These are phyloP conservation scores for Orbilia oligospora DNA, from an alignment of 2,329 filamentous ascomycete genomes.

Conservation along the genomic window DNA sequence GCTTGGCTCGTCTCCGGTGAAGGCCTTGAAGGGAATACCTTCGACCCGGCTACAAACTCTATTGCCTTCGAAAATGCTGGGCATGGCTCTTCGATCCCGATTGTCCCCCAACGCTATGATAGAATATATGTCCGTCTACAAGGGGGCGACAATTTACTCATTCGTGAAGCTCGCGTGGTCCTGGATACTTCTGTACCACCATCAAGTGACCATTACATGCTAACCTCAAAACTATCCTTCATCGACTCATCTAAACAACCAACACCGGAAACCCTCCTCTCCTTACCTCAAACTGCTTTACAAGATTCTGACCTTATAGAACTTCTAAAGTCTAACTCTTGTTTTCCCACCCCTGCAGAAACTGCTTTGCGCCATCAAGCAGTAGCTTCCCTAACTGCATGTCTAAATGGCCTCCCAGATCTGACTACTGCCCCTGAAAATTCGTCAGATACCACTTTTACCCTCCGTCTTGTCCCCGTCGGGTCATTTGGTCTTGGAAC, in stretches of 20 bases:
- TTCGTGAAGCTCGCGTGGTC: conserved; percentile 39
- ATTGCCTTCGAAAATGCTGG: conserved; percentile 72
- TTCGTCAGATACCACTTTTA: conserved; percentile 64
- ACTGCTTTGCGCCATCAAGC: conserved; percentile 68
- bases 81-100: conserved; percentile 69
- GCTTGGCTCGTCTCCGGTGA: conserved; percentile 66
- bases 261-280: conserved; percentile 41
- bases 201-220: conserved; percentile 74
- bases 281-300: conserved; percentile 51
- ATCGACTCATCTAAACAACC: conserved; percentile 68
- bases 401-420: conserved; percentile 66
- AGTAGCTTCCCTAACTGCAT: conserved; percentile 69
- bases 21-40: conserved; percentile 77
- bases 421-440: conserved; percentile 42
- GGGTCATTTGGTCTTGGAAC: conserved; percentile 77
- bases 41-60: conserved; percentile 73
- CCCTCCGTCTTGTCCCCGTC: conserved; percentile 74
- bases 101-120: conserved; percentile 75
- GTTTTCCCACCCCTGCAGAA: conserved; percentile 71
- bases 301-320: conserved; percentile 66
- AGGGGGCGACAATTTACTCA: conserved; percentile 63
- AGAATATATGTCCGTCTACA: conserved; percentile 72
- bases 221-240: conserved; percentile 66
- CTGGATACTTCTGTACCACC: conserved; percentile 29
- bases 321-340: conserved; percentile 66